phyloP scores from a whole-genome alignment of 192 early-diverging fungal genomes.

The Blastocladiella britannica region DNA sequence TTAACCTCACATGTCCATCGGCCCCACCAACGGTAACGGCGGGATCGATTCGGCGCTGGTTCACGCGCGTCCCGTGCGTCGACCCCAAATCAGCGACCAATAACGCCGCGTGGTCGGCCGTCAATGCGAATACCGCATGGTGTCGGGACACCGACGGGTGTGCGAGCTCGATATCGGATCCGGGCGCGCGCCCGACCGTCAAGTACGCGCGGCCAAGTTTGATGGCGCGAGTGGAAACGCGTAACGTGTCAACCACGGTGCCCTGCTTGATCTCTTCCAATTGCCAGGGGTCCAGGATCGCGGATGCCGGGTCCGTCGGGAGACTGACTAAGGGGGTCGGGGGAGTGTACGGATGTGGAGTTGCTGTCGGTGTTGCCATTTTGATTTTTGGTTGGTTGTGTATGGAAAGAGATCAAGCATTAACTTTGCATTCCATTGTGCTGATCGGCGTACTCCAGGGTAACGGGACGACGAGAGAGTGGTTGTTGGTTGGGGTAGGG shows the following conservation, averaged over 20 bases:
- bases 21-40: too few species aligned
- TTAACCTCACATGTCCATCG: too few species aligned
- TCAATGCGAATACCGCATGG: not conserved
- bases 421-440: too few species aligned
- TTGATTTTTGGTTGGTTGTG: too few species aligned
- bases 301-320: too few species aligned
- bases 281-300: not conserved
- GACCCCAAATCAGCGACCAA: not conserved
- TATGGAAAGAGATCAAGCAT: too few species aligned
- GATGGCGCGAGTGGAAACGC: not conserved
- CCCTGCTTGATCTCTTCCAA: not conserved
- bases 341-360: not conserved
- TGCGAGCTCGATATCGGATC: not conserved
- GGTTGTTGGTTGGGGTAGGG: too few species aligned
- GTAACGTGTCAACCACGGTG: not conserved
- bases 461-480: too few species aligned
- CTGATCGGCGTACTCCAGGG: too few species aligned
- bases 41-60: not conserved
- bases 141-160: not conserved
- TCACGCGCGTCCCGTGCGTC: not conserved
- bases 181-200: not conserved
- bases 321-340: not conserved
- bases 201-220: not conserved
- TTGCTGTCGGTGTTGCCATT: too few species aligned
- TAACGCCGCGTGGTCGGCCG: not conserved